Evolutionary conservation across 345 rosid species (phyloP).

Genomic region (Moricandia arvensis): DNA sequence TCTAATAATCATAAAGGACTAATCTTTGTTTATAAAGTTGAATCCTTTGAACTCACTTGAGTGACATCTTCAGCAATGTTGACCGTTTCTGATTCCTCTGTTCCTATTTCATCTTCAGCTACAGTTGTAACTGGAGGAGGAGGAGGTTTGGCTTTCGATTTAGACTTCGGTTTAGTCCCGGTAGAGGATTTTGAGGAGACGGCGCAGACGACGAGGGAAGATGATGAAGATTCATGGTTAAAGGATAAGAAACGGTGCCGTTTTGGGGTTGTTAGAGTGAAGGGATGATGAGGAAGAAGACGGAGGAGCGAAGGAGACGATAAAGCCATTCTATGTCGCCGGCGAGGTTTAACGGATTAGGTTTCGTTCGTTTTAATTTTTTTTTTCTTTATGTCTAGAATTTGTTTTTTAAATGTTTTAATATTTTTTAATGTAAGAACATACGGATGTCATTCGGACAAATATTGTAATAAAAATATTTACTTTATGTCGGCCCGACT

Average conservation of each 20-base stretch:
- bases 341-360: constrained; percentile 42
- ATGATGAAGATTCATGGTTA: not conserved
- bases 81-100: constrained; percentile 39
- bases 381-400: not conserved
- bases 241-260: constrained; percentile 26
- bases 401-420: not conserved
- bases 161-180: constrained; percentile 24
- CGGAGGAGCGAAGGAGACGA: constrained; percentile 44
- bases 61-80: constrained; percentile 80
- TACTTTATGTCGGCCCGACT: not conserved
- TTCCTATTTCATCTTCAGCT: constrained; percentile 12
- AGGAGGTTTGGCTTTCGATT: constrained; percentile 31
- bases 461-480: not conserved
- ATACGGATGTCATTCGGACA: not conserved
- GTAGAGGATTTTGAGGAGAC: constrained; percentile 38
- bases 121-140: constrained; percentile 31
- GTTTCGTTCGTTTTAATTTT: constrained; percentile 14
- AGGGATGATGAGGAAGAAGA: constrained; percentile 35
- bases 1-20: not conserved
- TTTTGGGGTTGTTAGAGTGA: constrained; percentile 15
- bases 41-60: constrained; percentile 43
- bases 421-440: not conserved
- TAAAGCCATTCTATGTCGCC: constrained; percentile 45
- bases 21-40: not conserved
- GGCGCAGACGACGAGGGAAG: constrained; percentile 4